Evolutionary conservation across 176 grass and related monocot species (phyloP).

Genomic region (Eremochloa ophiuroides): DNA sequence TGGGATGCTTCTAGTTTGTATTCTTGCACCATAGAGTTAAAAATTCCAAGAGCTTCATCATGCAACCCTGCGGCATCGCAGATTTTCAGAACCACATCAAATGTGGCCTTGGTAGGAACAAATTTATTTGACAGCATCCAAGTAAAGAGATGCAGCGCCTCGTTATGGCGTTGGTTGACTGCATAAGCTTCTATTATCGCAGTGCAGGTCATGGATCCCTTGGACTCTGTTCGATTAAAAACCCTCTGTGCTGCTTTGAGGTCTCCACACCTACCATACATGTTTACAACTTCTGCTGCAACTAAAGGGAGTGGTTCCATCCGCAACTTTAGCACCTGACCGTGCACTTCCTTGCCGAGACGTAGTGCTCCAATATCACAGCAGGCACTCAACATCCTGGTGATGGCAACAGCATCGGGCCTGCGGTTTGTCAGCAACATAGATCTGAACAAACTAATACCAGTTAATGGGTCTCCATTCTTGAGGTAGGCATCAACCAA

Average conservation of each 20-base stretch:
- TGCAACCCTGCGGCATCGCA: slow-evolving; percentile 45
- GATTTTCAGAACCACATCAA: slow-evolving; percentile 57
- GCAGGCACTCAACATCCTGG: slow-evolving; percentile 67
- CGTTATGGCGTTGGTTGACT: background rate
- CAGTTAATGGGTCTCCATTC: slow-evolving; percentile 52
- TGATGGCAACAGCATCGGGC: slow-evolving; percentile 67
- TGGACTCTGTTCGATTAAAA: slow-evolving; percentile 46
- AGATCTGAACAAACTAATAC: slow-evolving; percentile 61
- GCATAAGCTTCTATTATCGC: slow-evolving; percentile 82
- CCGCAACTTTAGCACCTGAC: slow-evolving; percentile 61
- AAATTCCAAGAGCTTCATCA: slow-evolving; percentile 58
- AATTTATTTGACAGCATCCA: slow-evolving; percentile 42
- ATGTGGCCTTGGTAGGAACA: slow-evolving; percentile 65
- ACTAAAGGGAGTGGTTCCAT: slow-evolving; percentile 55
- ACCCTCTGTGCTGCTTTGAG: slow-evolving; percentile 61
- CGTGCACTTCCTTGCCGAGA: slow-evolving; percentile 64
- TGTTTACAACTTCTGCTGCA: slow-evolving; percentile 58
- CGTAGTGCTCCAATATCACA: slow-evolving; percentile 35
- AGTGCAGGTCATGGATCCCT: slow-evolving; percentile 54
- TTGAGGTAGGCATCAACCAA: slow-evolving; percentile 82
- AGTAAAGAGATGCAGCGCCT: background rate
- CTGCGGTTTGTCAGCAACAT: slow-evolving; percentile 50
- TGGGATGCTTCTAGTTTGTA: slow-evolving; percentile 68
- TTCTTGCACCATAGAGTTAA: slow-evolving; percentile 58
- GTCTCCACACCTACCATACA: slow-evolving; percentile 75